A percentile compares a stretch with the other conserved stretches of the same genome.
Conservation (phyloP, 768 basidiomycete genomes). For the Suillus lakei region DNA sequence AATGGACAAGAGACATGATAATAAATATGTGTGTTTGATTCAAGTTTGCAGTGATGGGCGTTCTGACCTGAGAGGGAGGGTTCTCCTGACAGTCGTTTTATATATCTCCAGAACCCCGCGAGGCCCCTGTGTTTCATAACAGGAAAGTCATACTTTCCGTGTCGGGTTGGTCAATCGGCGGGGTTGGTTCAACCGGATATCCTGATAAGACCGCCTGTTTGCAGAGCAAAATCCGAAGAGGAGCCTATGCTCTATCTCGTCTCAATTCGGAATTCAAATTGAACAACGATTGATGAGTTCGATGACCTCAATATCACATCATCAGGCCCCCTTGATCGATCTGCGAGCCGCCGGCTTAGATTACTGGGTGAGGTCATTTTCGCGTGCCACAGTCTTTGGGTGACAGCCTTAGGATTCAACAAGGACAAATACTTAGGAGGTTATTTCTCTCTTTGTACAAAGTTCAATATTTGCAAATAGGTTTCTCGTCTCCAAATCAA, state of each 20-base stretch:
- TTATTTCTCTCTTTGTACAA: background rate
- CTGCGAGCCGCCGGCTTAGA: background rate
- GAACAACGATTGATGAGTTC: background rate
- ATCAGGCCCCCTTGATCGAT: background rate
- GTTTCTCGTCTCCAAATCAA: background rate
- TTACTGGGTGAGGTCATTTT: no score
- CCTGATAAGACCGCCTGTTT: background rate
- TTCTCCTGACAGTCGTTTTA: background rate
- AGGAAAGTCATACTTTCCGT: background rate
- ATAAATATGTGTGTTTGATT: background rate
- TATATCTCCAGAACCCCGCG: background rate
- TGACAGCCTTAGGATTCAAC: conserved; percentile 1
- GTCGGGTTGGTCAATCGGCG: background rate
- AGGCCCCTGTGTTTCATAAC: background rate
- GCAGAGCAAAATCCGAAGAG: background rate
- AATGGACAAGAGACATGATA: conserved; percentile 31
- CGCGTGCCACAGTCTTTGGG: background rate
- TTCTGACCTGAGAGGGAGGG: background rate
- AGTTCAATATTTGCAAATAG: background rate
- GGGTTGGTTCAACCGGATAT: background rate
- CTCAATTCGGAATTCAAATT: background rate
- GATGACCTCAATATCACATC: background rate
- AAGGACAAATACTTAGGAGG: background rate
- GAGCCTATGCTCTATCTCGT: background rate
- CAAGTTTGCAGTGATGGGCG: background rate